Base-by-base conservation (phyloP, 2,329 filamentous ascomycete genomes). In the Plenodomus biglobosus region DNA sequence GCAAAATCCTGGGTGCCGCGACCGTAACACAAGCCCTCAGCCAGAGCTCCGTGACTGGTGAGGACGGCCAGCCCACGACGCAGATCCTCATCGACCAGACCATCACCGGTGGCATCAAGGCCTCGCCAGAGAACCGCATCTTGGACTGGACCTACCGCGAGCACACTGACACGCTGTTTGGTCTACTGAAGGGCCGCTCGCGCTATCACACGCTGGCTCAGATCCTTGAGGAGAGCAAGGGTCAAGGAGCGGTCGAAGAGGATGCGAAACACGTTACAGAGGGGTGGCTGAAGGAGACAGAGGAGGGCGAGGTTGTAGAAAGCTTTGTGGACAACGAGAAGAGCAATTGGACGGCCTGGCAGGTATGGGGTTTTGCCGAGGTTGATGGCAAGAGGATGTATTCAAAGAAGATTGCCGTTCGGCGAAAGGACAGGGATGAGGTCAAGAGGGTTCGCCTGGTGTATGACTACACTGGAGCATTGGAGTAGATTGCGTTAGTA, bases 141-240 rank as follows among this genome's bases (percentile, higher is more conserved):
- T 70, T 86, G 2, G 79, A 86, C 66, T 84, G 79, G 74, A 68
- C 72, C 19, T 78, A 73, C 45, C 85, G 86, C 59, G 80, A 82
- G 54, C 88, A 92, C 76, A 76, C 75, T 19, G 90, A 96, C 76
- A 85, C 85, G 78, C 81, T 95, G 58, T 96, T 95, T 69, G 91
- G 91, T 49, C 75, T 74, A 46, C 80, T 94, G 53, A 76, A 76
- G 42, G 88, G 87, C 48, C 78, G 78, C 51, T 82, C 79, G 37
- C 73, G 76, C 38, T 84, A 79, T 67, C 61, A 48, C n/a, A 69
- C 73, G 30, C 56, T 74, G 8, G 46, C 55, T 10, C 53, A 59
- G 13, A 20, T 69, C 15, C 15, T 54, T 6, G 58, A 61, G 22
- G 64, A 64, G 44, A 53, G 42, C 3, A 58, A 56, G 44, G 59